Evolutionary conservation across 2,329 filamentous ascomycete species (phyloP).

Genomic region (Ceratocystis colombiana): DNA sequence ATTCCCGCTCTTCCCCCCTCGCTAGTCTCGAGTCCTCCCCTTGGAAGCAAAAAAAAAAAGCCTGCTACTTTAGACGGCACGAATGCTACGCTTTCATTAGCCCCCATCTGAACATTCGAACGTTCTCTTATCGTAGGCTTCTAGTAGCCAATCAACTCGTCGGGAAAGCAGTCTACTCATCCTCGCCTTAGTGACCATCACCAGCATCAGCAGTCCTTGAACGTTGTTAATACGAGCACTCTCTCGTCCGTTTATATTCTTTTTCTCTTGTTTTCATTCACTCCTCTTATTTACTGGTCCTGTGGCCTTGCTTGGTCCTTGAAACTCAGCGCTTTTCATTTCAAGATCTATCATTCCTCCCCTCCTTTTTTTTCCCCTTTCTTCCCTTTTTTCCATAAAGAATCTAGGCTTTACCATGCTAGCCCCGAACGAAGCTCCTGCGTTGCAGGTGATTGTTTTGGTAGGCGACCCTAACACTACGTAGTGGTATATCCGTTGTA

Average conservation of each 20-base stretch:
- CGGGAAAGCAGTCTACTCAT: not conserved
- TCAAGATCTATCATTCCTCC: not conserved
- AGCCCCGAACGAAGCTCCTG: slow-evolving; percentile 34
- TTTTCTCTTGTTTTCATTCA: not conserved
- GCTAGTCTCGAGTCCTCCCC: not conserved
- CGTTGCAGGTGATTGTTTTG: slow-evolving; percentile 64
- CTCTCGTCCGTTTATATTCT: not conserved
- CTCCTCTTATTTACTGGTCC: not conserved
- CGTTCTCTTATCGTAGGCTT: not conserved
- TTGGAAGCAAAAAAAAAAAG: not conserved
- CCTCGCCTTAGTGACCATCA: not conserved
- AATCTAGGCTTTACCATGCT: slow-evolving; percentile 14
- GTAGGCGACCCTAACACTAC: slow-evolving; percentile 42
- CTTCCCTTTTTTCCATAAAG: not conserved
- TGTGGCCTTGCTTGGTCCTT: not conserved
- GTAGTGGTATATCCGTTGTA: slow-evolving; percentile 10
- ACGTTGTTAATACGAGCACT: not conserved
- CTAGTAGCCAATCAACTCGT: not conserved
- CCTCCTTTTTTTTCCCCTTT: not conserved
- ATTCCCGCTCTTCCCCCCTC: not conserved
- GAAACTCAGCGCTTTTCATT: not conserved
- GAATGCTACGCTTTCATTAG: not conserved
- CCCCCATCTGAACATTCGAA: not conserved
- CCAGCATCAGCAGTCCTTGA: not conserved
- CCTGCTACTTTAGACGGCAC: not conserved